Percentiles rank a stretch among this genome's conserved stretches.
Conservation (phyloP, 495 filamentous ascomycete species). For the Penicillium desertorum region DNA sequence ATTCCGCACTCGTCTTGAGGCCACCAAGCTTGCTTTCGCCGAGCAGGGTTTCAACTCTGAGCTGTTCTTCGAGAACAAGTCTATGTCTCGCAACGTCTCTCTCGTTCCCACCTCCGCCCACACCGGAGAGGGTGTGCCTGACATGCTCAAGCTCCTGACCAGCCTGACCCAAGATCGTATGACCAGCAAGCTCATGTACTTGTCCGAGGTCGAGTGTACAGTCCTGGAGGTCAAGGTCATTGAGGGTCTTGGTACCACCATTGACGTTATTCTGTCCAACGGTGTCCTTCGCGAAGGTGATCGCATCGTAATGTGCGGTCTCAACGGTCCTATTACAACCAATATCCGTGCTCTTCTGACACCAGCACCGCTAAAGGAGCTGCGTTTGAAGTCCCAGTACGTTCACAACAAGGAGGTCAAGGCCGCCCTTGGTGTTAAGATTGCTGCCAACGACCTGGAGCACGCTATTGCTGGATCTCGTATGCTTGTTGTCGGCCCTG, state of each 20-base stretch:
- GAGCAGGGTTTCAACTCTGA: constrained; percentile 98
- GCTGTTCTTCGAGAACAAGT: constrained; percentile 97
- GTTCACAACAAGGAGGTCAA: constrained; percentile 99
- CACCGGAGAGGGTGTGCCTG: constrained; percentile 97
- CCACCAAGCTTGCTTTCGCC: constrained; percentile 89
- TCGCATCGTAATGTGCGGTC: constrained; percentile 89
- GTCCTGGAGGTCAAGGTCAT: constrained; percentile 99
- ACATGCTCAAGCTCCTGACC: constrained; percentile 96
- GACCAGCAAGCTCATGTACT: constrained; percentile 97
- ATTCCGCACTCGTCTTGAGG: constrained; percentile 85
- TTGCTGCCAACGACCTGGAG: constrained; percentile 93
- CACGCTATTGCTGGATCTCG: constrained; percentile 96
- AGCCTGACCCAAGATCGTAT: constrained; percentile 94
- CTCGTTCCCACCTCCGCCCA: constrained; percentile 95
- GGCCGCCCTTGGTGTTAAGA: constrained; percentile 97
- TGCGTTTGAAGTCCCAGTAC: constrained; percentile 90
- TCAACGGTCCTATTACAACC: constrained; percentile 89
- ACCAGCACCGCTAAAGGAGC: constrained; percentile 88
- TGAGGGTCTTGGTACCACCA: constrained; percentile 97
- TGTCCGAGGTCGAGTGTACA: constrained; percentile 95
- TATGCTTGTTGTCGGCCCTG: constrained; percentile 86
- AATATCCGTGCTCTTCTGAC: constrained; percentile 97
- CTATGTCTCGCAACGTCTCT: constrained; percentile 88
- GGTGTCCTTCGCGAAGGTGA: constrained; percentile 95
- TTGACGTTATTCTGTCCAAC: constrained; percentile 96